Evolutionary conservation across 2,329 filamentous ascomycete species (phyloP).

Genomic region (Scedosporium apiospermum): DNA sequence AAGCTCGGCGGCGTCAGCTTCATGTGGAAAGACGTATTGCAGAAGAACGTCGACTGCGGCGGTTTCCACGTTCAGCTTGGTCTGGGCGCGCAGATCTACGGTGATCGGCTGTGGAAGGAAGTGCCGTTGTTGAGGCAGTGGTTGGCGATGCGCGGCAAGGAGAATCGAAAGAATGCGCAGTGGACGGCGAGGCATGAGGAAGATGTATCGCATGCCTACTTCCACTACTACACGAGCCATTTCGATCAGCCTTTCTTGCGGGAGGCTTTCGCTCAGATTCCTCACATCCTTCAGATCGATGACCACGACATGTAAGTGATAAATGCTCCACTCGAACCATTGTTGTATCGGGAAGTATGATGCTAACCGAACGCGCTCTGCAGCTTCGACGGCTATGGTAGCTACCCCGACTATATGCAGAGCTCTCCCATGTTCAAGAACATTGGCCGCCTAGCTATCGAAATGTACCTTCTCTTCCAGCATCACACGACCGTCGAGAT

Average conservation of each 20-base stretch:
- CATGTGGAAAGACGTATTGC: slow-evolving; percentile 98
- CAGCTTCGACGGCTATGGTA: slow-evolving; percentile 94
- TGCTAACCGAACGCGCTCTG: slow-evolving; percentile 8
- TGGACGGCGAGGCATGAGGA: slow-evolving; percentile 96
- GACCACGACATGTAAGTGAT: slow-evolving; percentile 90
- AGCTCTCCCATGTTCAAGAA: slow-evolving; percentile 97
- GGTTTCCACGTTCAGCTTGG: slow-evolving; percentile 93
- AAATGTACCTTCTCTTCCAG: slow-evolving; percentile 98
- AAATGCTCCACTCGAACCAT: too few relatives aligned
- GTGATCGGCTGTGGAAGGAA: slow-evolving; percentile 92
- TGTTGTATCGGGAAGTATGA: too few relatives aligned
- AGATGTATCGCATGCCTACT: slow-evolving; percentile 91
- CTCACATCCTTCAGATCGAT: slow-evolving; percentile 84
- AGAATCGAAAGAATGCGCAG: slow-evolving; percentile 77
- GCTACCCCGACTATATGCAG: slow-evolving; percentile 97
- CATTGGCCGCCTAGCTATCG: slow-evolving; percentile 86
- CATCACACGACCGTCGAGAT: slow-evolving; percentile 95
- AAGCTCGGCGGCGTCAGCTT: slow-evolving; percentile 82
- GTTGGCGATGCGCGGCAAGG: slow-evolving; percentile 86
- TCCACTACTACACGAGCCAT: slow-evolving; percentile 97
- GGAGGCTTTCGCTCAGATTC: slow-evolving; percentile 95
- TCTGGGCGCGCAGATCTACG: slow-evolving; percentile 89
- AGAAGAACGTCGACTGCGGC: slow-evolving; percentile 93
- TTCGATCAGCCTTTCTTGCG: slow-evolving; percentile 93
- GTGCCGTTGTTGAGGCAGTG: slow-evolving; percentile 90